phyloP scores from a whole-genome alignment of 768 basidiomycete genomes.

The Boletales sp. region DNA sequence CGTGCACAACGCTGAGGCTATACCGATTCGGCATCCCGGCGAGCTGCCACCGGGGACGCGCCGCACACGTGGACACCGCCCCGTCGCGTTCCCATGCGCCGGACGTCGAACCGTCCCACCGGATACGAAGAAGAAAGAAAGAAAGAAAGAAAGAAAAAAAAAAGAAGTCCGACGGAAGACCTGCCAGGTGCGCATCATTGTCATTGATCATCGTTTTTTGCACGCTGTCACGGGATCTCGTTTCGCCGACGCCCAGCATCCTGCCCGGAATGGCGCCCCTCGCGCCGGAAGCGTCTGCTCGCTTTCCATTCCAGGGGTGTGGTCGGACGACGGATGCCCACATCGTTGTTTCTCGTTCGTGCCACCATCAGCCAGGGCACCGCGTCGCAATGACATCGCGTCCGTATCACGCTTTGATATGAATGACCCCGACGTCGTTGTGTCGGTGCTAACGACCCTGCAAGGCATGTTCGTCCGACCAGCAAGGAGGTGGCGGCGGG shows the following conservation, averaged over 20 bases:
- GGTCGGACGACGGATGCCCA: slow-evolving; percentile 4
- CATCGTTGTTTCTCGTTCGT: slow-evolving; percentile 6
- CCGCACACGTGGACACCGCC: too few species aligned
- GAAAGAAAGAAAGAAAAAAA: too few species aligned
- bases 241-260: not conserved
- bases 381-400: slow-evolving; percentile 15
- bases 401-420: not conserved
- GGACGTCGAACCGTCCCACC: too few species aligned
- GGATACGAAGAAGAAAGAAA: too few species aligned
- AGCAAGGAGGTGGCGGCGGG: slow-evolving; percentile 18
- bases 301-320: slow-evolving; percentile 11
- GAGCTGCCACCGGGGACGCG: too few species aligned
- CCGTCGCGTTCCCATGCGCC: too few species aligned
- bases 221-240: slow-evolving; percentile 2
- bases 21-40: too few species aligned
- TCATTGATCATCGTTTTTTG: slow-evolving; percentile 26
- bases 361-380: slow-evolving; percentile 8
- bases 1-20: too few species aligned
- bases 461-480: slow-evolving; percentile 15
- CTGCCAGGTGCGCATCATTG: too few species aligned
- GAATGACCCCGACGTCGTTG: slow-evolving; percentile 1
- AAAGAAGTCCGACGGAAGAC: too few species aligned
- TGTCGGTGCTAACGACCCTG: not conserved
- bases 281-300: not conserved
- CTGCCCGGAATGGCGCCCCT: too few species aligned